Conservation (phyloP, 139 green algal species). For the Chlamydomonas urium region DNA sequence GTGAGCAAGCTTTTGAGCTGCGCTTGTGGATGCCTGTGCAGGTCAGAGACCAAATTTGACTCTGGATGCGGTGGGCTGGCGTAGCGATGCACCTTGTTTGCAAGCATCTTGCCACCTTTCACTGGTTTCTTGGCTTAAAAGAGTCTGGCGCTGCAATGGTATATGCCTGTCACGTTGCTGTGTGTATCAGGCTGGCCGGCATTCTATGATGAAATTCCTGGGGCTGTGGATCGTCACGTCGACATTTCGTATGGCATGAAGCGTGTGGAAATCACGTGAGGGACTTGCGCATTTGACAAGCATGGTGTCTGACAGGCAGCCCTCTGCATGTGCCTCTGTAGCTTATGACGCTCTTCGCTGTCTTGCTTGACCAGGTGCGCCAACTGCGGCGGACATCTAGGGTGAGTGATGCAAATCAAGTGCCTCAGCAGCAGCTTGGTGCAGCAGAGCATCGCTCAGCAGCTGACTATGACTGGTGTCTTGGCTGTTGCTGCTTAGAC, state of each 20-base stretch:
- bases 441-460: not conserved
- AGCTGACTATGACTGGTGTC: not conserved
- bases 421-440: not conserved
- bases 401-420: conserved; percentile 19
- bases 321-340: too few relatives aligned
- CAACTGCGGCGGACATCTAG: conserved; percentile 80
- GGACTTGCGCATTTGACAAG: too few relatives aligned
- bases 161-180: not conserved
- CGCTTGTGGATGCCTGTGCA: conserved; percentile 25
- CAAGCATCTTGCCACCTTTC: too few relatives aligned
- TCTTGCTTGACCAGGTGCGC: conserved; percentile 28
- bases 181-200: conserved; percentile 77
- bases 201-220: conserved; percentile 74
- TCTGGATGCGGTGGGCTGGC: conserved; percentile 68
- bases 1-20: not conserved
- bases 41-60: conserved; percentile 90
- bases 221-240: conserved; percentile 56
- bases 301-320: too few relatives aligned
- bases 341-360: too few relatives aligned
- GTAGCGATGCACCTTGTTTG: not conserved
- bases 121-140: too few relatives aligned
- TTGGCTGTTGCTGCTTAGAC: conserved; percentile 8
- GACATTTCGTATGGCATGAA: conserved; percentile 46
- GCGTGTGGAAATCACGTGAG: conserved; percentile 33
- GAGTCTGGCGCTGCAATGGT: too few relatives aligned